A percentile compares a stretch with the other conserved stretches of the same genome.
Conservation (phyloP, 1,284 basidiomycete genomes). For the Moesziomyces sp. region DNA sequence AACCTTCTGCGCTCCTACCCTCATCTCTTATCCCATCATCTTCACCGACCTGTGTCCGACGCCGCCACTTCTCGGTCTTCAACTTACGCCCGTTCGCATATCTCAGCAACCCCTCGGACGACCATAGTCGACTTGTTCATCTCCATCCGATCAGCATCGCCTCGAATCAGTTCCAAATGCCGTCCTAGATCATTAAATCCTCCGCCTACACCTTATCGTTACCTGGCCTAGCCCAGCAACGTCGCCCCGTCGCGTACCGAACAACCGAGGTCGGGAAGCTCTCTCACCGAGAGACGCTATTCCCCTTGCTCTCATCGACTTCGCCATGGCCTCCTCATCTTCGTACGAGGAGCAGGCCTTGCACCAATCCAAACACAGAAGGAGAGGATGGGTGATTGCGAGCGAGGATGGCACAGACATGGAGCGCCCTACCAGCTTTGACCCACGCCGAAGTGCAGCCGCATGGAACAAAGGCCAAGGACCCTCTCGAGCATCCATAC, state of each 20-base stretch:
- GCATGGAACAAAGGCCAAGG: slow-evolving; percentile 50
- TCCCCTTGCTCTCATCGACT: not conserved
- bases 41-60: not conserved
- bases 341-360: slow-evolving; percentile 2
- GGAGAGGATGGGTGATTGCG: slow-evolving; percentile 49
- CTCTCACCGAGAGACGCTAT: not conserved
- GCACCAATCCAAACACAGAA: slow-evolving; percentile 22
- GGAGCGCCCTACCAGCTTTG: slow-evolving; percentile 26
- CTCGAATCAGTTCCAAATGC: too few relatives aligned
- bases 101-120: too few relatives aligned
- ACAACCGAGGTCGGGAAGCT: not conserved
- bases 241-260: too few relatives aligned
- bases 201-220: too few relatives aligned
- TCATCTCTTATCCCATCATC: not conserved
- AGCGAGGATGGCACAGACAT: slow-evolving; percentile 31
- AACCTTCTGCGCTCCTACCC: not conserved
- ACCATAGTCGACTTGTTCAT: too few relatives aligned
- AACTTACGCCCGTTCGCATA: too few relatives aligned
- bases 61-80: too few relatives aligned
- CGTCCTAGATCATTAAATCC: too few relatives aligned
- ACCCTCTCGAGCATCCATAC: slow-evolving; percentile 41
- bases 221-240: too few relatives aligned
- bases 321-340: slow-evolving; percentile 5
- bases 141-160: too few relatives aligned
- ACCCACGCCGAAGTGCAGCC: slow-evolving; percentile 33